Base-by-base conservation (phyloP, 768 basidiomycete genomes). In the Asterophora parasitica region DNA sequence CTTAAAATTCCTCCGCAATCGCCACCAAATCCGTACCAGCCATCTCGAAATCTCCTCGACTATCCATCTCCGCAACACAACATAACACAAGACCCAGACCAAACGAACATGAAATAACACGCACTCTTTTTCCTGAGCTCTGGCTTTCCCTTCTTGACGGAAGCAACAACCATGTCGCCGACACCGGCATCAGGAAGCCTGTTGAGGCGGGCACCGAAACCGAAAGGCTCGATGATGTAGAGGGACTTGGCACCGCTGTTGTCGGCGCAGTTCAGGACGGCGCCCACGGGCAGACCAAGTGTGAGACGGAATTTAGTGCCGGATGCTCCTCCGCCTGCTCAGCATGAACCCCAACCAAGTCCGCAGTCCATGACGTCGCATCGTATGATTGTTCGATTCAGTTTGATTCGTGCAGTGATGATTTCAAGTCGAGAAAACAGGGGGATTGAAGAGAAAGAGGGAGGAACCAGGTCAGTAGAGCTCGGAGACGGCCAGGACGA, bases 111-210 rank as follows among this genome's bases (percentile, higher is more conserved):
- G n/a, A 16, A 39, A 49, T 4, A 78, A 20, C 19, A 46, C 92
- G 63, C 67, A 95, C 92, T 95, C 79, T 99, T 99, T 80, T 99
- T 99, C 73, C 96, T 85, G 66, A 99, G 73, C 73, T 99, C 96
- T 30, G 96, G 96, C 77, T 99, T 98, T 69, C 96, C 96, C 81
- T 98, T 98, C 83, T 99, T 98, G 63, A 99, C 96, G 44, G 88
- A 92, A 50, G 91, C 92, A 50, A 95, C 88, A 53, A 94, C 83
- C 92, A 94, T 93, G 68, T 93, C 92, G 49, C 91, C 90, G 49
- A 91, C 89, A 77, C 86, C 87, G 53, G 89, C 93, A 68, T 96
- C 95, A 54, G 96, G 96, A 52, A 98, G 79, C 72, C 96, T 81
- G 82, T 98, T 98, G 42, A 98, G 82, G 67, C 88, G 92, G 55